A percentile compares a stretch with the other conserved stretches of the same genome.
Evolutionary conservation across 164 flowering plant species (phyloP).

Genomic region (Macadamia integrifolia): DNA sequence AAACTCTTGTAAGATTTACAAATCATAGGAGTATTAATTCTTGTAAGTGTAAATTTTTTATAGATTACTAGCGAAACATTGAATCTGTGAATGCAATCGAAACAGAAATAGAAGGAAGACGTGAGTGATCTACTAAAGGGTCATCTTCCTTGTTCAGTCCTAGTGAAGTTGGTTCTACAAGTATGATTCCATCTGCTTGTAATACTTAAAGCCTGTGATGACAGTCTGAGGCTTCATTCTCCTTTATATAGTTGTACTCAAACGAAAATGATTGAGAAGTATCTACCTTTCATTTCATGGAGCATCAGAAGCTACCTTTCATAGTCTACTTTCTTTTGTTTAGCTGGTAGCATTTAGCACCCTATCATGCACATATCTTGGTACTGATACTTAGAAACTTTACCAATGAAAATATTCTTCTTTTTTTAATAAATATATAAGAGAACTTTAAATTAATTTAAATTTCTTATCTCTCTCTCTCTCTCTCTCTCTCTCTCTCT

Average conservation of each 20-base stretch:
- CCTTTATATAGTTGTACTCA: constrained; percentile 15
- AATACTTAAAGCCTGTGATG: constrained; percentile 7
- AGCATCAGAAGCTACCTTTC: not conserved
- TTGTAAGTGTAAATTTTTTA: constrained; percentile 6
- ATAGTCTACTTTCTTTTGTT: not conserved
- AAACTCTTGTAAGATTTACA: not conserved
- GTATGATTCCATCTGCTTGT: constrained; percentile 25
- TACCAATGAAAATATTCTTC: too few relatives aligned
- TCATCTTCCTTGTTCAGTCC: constrained; percentile 4
- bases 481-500: too few relatives aligned
- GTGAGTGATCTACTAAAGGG: constrained; percentile 8
- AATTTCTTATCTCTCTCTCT: too few relatives aligned
- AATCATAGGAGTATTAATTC: constrained; percentile 10
- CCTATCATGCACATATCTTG: not conserved
- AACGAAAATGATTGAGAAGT: constrained; percentile 5
- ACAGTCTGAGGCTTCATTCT: constrained; percentile 12
- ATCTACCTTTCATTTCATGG: not conserved
- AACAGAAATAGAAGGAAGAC: constrained; percentile 9
- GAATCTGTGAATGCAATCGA: constrained; percentile 3
- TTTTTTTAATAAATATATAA: too few relatives aligned
- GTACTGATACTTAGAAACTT: too few relatives aligned
- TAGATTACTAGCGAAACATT: constrained; percentile 5
- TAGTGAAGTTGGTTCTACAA: constrained; percentile 20
- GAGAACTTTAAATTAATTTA: too few relatives aligned
- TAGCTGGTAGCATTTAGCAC: not conserved